A percentile compares a stretch with the other conserved stretches of the same genome.
phyloP scores from a whole-genome alignment of 169 alveolate species.

The Cryptosporidium muris region DNA sequence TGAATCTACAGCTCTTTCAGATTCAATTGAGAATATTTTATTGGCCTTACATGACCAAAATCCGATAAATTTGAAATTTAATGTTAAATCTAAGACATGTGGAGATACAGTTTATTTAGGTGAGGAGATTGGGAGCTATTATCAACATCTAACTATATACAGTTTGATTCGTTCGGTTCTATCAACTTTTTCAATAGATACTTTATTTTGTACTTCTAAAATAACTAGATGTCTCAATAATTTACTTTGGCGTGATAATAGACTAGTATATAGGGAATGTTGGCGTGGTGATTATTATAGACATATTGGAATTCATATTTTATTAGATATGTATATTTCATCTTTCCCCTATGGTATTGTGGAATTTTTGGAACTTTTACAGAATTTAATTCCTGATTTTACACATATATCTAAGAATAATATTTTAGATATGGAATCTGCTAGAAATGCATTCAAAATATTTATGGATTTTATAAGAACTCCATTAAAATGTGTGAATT shows the following conservation, averaged over 20 bases:
- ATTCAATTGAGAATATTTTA: constrained; percentile 43
- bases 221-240: constrained; percentile 29
- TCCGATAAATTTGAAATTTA: constrained; percentile 19
- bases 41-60: constrained; percentile 24
- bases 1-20: constrained; percentile 59
- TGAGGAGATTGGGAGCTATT: constrained; percentile 54
- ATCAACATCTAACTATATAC: constrained; percentile 26
- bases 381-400: constrained; percentile 57
- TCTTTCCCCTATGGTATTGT: constrained; percentile 65
- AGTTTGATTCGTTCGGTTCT: constrained; percentile 30
- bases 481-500: constrained; percentile 14
- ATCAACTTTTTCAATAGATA: constrained; percentile 55
- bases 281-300: constrained; percentile 71
- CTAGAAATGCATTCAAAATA: constrained; percentile 40
- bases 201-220: constrained; percentile 30
- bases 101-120: constrained; percentile 16
- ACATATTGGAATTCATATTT: constrained; percentile 57
- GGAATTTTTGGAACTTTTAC: constrained; percentile 44
- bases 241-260: constrained; percentile 35
- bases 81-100: neutral
- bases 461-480: constrained; percentile 38
- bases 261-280: constrained; percentile 53
- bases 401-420: constrained; percentile 9
- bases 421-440: constrained; percentile 21
- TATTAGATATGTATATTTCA: constrained; percentile 35